phyloP scores from a whole-genome alignment of 73 alveolate genomes.

The Paramecium pentaurelia region DNA sequence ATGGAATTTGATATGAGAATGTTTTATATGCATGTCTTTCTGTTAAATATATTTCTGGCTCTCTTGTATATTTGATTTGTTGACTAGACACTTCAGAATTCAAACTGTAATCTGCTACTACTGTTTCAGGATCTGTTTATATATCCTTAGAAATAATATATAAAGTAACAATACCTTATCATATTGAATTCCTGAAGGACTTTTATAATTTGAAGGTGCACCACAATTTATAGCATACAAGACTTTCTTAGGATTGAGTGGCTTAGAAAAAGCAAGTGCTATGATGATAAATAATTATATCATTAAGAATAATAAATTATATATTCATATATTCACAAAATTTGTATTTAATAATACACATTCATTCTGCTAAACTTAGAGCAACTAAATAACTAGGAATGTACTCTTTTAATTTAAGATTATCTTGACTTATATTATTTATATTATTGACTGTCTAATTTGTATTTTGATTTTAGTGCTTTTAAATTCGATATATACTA shows the following conservation, averaged over 20 bases:
- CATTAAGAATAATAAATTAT: not conserved
- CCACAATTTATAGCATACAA: slow-evolving; percentile 67
- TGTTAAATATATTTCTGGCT: slow-evolving; percentile 72
- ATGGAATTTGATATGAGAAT: slow-evolving; percentile 65
- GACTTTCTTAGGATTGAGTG: slow-evolving; percentile 62
- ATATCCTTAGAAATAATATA: not conserved
- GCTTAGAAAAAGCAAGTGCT: not conserved
- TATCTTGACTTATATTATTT: not conserved
- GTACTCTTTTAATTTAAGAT: not conserved
- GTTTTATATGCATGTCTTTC: slow-evolving; percentile 71
- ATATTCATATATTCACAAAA: not conserved
- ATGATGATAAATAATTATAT: not conserved
- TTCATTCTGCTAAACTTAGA: slow-evolving; percentile 20
- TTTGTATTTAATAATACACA: not conserved
- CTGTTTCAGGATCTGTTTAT: slow-evolving; percentile 53
- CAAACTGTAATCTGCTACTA: slow-evolving; percentile 51
- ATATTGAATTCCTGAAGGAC: slow-evolving; percentile 43
- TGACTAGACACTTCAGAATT: slow-evolving; percentile 45
- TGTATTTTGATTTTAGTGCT: not conserved
- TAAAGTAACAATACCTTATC: not conserved
- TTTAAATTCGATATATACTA: not conserved
- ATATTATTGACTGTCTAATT: not conserved
- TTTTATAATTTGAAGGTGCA: slow-evolving; percentile 47
- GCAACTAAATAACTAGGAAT: slow-evolving; percentile 25
- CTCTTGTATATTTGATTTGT: slow-evolving; percentile 66